Evolutionary conservation across 441 rosid genomes (phyloP).

Genomic region (Hura crepitans): DNA sequence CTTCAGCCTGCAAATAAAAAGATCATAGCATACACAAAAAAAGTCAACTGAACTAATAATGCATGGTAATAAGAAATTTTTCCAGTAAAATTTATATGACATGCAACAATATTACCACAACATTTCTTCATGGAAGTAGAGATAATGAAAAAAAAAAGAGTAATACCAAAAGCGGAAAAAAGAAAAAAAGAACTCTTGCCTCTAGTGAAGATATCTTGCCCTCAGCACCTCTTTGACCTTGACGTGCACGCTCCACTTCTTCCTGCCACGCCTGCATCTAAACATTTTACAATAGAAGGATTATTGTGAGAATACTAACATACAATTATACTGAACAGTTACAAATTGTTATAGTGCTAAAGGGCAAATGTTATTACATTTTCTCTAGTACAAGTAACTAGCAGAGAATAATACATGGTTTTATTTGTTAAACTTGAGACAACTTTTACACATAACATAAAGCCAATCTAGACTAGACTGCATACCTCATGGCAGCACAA

Average conservation of each 20-base stretch:
- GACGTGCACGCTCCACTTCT: constrained; percentile 93
- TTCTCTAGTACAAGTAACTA: neutral
- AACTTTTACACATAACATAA: constrained; percentile 7
- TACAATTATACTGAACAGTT: neutral
- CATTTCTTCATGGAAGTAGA: neutral
- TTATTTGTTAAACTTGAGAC: constrained; percentile 6
- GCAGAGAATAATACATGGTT: neutral
- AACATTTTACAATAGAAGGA: constrained; percentile 19
- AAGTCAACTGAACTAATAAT: neutral
- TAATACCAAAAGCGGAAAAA: constrained; percentile 15
- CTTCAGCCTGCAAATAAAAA: constrained; percentile 62
- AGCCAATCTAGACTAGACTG: neutral
- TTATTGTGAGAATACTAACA: constrained; percentile 5
- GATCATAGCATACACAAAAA: constrained; percentile 3
- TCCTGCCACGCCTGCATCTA: constrained; percentile 97
- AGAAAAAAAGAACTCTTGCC: constrained; percentile 41
- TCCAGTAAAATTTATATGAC: constrained; percentile 6
- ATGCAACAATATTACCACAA: constrained; percentile 13
- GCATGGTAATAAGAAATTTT: neutral
- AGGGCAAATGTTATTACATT: neutral
- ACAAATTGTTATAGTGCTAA: neutral
- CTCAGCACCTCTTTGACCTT: constrained; percentile 95
- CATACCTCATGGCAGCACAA: neutral
- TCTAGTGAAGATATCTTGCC: constrained; percentile 83
- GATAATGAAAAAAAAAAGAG: neutral